Evolutionary conservation across 2,329 filamentous ascomycete species (phyloP), one percentile per base, ranked within the genome.

Genomic region (Claviceps fusiformis): DNA sequence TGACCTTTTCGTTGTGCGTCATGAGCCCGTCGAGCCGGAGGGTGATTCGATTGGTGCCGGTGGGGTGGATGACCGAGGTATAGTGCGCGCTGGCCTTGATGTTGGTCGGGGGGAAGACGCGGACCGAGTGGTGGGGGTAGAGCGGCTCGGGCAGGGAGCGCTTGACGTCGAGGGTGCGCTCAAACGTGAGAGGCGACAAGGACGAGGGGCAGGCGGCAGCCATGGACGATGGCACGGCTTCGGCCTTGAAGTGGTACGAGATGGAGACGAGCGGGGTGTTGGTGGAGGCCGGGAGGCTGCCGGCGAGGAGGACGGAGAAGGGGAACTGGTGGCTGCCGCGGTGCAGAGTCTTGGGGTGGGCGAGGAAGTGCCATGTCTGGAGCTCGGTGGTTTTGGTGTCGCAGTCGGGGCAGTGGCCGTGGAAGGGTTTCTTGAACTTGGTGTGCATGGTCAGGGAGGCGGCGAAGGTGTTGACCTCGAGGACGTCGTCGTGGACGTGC

Each of bases 71-170:
- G 60, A 95, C 82, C 43, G 88, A 82, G 50, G 86, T 86, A 59
- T 95, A 85, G 63, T 89, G 84, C 59, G 93, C 86, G 64, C 84
- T 85, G 56, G 89, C 87, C 61, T 89, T 91, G 64, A 98, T 85
- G 71, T 95, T 93, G 61, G 93, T 98, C 0, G 93, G 92, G 50
- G 92, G 93, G 72, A 98, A 98, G 65, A 97, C 87, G 65, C 92
- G 89, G 59, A 95, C 84, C 17, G 88, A 95, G 71, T 91, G 85
- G 71, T 95, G 92, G 58, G 95, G 89, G 54, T 80, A 77, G 51
- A 89, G 87, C 3, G 88, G 82, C 54, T 86, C 71, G 8, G 73
- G 78, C 31, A 97, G 81, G 39, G 90, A 87, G 58, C 92, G 87
- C 72, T 85, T 85, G 61, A 97, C 79, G 55, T 83, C 76, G 48